These are phyloP conservation scores for Didymellaceae sp. DNA, from an alignment of 2,329 filamentous ascomycete species.

Conservation along the genomic window DNA sequence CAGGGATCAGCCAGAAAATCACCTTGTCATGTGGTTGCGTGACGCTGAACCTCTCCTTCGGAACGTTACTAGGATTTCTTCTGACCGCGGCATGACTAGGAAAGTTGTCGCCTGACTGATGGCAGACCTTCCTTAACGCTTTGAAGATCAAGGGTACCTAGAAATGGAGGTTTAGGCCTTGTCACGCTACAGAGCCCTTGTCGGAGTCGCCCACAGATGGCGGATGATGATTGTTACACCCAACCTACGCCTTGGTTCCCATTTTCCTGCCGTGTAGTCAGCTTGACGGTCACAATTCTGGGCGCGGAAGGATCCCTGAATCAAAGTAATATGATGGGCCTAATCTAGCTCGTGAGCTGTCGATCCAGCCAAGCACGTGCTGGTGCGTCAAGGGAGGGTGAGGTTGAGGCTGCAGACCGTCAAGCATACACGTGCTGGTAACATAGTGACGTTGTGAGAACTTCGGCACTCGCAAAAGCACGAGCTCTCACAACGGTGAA, in stretches of 20 bases:
- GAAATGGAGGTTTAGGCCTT: neutral
- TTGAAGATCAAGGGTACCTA: neutral
- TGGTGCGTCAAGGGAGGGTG: slow-evolving; percentile 8
- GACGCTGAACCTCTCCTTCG: neutral
- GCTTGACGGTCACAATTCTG: too few species aligned
- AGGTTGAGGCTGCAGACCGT: slow-evolving; percentile 1
- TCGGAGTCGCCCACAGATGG: neutral
- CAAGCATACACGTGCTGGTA: neutral
- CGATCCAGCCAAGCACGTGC: slow-evolving; percentile 3
- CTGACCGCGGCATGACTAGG: neutral
- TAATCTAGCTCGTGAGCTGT: neutral
- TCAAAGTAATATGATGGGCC: neutral
- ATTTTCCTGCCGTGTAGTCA: too few species aligned
- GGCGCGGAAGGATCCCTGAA: neutral
- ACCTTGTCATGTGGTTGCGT: neutral
- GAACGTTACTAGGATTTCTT: neutral
- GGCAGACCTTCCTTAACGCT: neutral
- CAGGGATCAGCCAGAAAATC: too few species aligned
- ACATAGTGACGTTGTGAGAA: slow-evolving; percentile 15
- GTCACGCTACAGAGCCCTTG: slow-evolving; percentile 1
- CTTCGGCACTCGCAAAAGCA: slow-evolving; percentile 8
- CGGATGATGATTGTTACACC: slow-evolving; percentile 2
- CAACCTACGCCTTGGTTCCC: slow-evolving; percentile 1
- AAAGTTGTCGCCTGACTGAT: slow-evolving; percentile 2
- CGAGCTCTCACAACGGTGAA: slow-evolving; percentile 5